Percentiles rank a stretch among this genome's conserved stretches.
phyloP scores from a whole-genome alignment of 768 basidiomycete genomes.

The Grammothele lineata region DNA sequence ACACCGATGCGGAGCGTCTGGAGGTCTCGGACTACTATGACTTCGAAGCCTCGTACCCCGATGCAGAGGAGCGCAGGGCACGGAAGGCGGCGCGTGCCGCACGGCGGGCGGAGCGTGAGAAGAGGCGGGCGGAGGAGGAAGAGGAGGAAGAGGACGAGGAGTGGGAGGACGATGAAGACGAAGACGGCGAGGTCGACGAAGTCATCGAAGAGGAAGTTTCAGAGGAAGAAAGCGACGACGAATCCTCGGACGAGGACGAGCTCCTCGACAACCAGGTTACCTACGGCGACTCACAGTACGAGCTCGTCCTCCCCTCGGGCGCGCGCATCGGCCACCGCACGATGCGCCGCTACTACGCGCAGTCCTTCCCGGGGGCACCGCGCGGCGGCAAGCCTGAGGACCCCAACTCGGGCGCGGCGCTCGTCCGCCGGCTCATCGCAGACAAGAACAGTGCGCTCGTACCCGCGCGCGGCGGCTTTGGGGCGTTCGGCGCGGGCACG shows the following conservation, averaged over 20 bases:
- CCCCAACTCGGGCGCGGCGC: slow-evolving; percentile 67
- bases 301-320: slow-evolving; percentile 92
- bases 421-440: slow-evolving; percentile 71
- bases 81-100: slow-evolving; percentile 8
- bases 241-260: slow-evolving; percentile 32
- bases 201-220: slow-evolving; percentile 30
- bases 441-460: slow-evolving; percentile 86
- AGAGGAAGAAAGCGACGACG: slow-evolving; percentile 27
- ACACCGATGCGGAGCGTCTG: slow-evolving; percentile 70
- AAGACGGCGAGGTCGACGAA: slow-evolving; percentile 24
- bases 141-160: slow-evolving; percentile 12
- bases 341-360: slow-evolving; percentile 82
- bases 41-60: slow-evolving; percentile 78
- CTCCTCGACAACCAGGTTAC: slow-evolving; percentile 47
- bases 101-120: slow-evolving; percentile 11
- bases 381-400: slow-evolving; percentile 46
- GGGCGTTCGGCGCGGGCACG: slow-evolving; percentile 78
- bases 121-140: slow-evolving; percentile 24
- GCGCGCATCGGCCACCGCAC: slow-evolving; percentile 88
- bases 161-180: slow-evolving; percentile 32
- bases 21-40: slow-evolving; percentile 94
- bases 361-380: slow-evolving; percentile 56
- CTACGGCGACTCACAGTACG: slow-evolving; percentile 77
- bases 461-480: slow-evolving; percentile 79
- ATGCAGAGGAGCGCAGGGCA: slow-evolving; percentile 28